Conservation (phyloP, 1,284 basidiomycete species). For the Ustilago sp. region DNA sequence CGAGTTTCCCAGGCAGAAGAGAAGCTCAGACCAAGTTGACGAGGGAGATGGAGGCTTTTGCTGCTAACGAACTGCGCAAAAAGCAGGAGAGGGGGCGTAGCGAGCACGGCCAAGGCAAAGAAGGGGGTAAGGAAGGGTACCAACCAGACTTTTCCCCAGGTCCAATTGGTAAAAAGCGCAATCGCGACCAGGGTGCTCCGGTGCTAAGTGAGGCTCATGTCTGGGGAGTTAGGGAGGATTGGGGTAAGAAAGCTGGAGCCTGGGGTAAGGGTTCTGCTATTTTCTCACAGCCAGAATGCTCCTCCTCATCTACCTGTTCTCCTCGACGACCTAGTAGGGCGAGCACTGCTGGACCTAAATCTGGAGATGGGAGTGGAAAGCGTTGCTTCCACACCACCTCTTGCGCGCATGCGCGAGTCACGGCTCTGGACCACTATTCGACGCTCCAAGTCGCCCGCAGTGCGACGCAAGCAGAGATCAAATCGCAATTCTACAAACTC, state of each 20-base stretch:
- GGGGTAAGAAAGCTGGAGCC: slow-evolving; percentile 72
- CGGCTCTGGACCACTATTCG: slow-evolving; percentile 39
- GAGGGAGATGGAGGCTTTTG: slow-evolving; percentile 24
- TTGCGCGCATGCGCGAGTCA: neutral
- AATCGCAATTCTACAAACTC: slow-evolving; percentile 68
- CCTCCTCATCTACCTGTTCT: neutral
- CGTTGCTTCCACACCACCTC: slow-evolving; percentile 18
- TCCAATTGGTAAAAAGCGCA: slow-evolving; percentile 35
- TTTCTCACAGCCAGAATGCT: slow-evolving; percentile 62
- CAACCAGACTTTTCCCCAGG: slow-evolving; percentile 32
- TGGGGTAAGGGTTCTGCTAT: slow-evolving; percentile 72
- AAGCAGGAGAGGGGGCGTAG: neutral
- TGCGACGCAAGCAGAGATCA: slow-evolving; percentile 66
- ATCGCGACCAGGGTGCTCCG: slow-evolving; percentile 45
- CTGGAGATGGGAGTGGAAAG: neutral
- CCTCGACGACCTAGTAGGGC: neutral
- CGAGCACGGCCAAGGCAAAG: neutral
- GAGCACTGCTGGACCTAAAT: neutral
- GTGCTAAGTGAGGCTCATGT: slow-evolving; percentile 53
- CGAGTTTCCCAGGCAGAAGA: slow-evolving; percentile 32
- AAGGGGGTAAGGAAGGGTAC: slow-evolving; percentile 4
- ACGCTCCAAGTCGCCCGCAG: slow-evolving; percentile 47
- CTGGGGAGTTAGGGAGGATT: slow-evolving; percentile 72
- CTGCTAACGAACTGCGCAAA: neutral
- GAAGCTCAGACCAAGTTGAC: slow-evolving; percentile 28